A percentile compares a stretch with the other conserved stretches of the same genome.
Evolutionary conservation across 257 asterid species (phyloP).

Genomic region (Solanum medicagineum): DNA sequence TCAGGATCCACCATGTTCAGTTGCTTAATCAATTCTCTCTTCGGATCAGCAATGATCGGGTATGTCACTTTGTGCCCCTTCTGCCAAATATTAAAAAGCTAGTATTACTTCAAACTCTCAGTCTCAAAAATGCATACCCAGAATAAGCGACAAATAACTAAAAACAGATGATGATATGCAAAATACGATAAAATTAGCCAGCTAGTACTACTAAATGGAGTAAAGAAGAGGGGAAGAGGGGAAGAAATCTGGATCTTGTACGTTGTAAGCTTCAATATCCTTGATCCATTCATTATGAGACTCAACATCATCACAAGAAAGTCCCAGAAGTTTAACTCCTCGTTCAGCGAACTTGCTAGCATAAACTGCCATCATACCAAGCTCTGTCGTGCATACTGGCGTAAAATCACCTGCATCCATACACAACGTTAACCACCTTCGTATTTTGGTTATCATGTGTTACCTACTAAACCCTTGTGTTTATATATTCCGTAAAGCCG

Average conservation of each 20-base stretch:
- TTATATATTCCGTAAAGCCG: no score
- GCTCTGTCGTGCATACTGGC: constrained; percentile 93
- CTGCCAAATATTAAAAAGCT: background rate
- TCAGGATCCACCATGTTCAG: constrained; percentile 95
- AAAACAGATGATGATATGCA: no score
- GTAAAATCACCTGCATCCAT: constrained; percentile 53
- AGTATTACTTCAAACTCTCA: no score
- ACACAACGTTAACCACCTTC: no score
- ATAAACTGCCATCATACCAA: constrained; percentile 73
- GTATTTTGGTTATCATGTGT: no score
- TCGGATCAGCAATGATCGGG: constrained; percentile 72
- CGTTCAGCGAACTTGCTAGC: constrained; percentile 49
- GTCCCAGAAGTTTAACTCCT: constrained; percentile 68
- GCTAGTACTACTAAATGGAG: background rate
- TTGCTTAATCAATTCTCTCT: constrained; percentile 37
- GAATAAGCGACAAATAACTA: no score
- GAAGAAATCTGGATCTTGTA: background rate
- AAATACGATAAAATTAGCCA: background rate
- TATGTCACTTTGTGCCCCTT: constrained; percentile 46
- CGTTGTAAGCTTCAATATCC: constrained; percentile 67
- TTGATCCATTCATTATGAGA: constrained; percentile 78
- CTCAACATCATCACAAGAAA: constrained; percentile 57
- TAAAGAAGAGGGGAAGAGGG: background rate
- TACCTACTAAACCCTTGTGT: no score
- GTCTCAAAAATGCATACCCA: no score